Percentiles rank a stretch among this genome's conserved stretches.
Conservation (phyloP, 495 filamentous ascomycete genomes). For the Penicillium pulvis region DNA sequence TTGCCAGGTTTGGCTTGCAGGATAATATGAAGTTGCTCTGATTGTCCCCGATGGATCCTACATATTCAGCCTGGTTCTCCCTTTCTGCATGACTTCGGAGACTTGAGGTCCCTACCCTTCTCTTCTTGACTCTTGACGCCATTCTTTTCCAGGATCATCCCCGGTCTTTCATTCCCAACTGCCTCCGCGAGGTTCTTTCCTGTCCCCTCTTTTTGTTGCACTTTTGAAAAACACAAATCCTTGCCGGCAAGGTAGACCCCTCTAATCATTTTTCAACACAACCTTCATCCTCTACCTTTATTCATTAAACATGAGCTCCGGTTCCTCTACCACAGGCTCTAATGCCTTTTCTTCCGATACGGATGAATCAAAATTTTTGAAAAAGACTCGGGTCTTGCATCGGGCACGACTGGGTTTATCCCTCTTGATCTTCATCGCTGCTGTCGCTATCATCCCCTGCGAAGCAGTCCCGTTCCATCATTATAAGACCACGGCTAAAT, state of each 20-base stretch:
- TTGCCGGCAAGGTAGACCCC: constrained; percentile 25
- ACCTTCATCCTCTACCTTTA: background rate
- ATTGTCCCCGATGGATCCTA: constrained; percentile 6
- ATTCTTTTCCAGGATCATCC: constrained; percentile 18
- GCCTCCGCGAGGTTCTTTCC: constrained; percentile 11
- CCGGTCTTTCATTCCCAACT: constrained; percentile 16
- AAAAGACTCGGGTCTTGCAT: constrained; percentile 39
- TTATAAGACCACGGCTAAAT: constrained; percentile 41
- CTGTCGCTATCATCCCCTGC: constrained; percentile 44
- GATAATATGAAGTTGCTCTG: background rate
- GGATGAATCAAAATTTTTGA: constrained; percentile 43
- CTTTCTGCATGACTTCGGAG: constrained; percentile 10
- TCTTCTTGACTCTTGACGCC: constrained; percentile 8
- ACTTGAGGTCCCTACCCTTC: constrained; percentile 10
- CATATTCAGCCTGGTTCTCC: constrained; percentile 20
- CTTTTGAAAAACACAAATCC: constrained; percentile 5
- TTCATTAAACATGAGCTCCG: constrained; percentile 28
- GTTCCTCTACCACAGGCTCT: constrained; percentile 30
- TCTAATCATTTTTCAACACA: constrained; percentile 9
- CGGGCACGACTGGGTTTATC: constrained; percentile 41
- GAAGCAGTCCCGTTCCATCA: constrained; percentile 43
- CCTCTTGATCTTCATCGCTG: constrained; percentile 31
- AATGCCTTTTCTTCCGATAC: constrained; percentile 36
- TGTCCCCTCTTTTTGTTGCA: constrained; percentile 15
- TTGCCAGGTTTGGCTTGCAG: constrained; percentile 9